These are phyloP conservation scores for Moricandia moricandioides DNA, from an alignment of 345 rosid genomes.

Conservation along the genomic window DNA sequence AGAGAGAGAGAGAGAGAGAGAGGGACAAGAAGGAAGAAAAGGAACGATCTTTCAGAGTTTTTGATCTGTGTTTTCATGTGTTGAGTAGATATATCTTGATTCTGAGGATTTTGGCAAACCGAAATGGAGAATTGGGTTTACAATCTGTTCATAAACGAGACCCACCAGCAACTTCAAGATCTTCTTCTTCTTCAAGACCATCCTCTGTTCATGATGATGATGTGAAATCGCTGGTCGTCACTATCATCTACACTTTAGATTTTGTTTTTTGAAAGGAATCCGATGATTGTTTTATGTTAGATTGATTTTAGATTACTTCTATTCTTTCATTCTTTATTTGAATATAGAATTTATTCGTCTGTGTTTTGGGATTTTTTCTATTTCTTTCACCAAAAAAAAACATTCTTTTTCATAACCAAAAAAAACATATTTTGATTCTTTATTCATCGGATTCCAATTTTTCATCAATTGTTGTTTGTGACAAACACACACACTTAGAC, in stretches of 20 bases:
- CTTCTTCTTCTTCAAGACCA: neutral
- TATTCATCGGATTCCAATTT: conserved; percentile 73
- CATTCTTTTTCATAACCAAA: neutral
- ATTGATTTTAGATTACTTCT: conserved; percentile 42
- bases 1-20: neutral
- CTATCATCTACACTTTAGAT: conserved; percentile 42
- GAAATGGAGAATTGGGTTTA: conserved; percentile 47
- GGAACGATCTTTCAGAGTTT: conserved; percentile 19
- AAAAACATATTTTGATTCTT: conserved; percentile 8
- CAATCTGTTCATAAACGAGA: conserved; percentile 38
- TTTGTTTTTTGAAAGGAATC: conserved; percentile 69
- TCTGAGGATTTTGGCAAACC: conserved; percentile 9
- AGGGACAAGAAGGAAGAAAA: neutral
- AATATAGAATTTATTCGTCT: conserved; percentile 21
- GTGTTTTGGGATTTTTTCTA: conserved; percentile 31
- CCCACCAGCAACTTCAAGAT: conserved; percentile 36
- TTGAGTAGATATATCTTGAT: conserved; percentile 21
- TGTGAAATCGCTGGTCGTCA: conserved; percentile 38
- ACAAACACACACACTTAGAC: conserved; percentile 21
- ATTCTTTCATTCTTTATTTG: conserved; percentile 86
- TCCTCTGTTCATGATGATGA: conserved; percentile 41
- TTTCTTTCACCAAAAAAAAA: conserved; percentile 5
- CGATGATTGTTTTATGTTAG: conserved; percentile 81
- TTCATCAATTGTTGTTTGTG: conserved; percentile 14
- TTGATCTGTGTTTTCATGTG: neutral